Evolutionary conservation across 2,329 filamentous ascomycete genomes (phyloP).

Genomic region (Nemania sp.): DNA sequence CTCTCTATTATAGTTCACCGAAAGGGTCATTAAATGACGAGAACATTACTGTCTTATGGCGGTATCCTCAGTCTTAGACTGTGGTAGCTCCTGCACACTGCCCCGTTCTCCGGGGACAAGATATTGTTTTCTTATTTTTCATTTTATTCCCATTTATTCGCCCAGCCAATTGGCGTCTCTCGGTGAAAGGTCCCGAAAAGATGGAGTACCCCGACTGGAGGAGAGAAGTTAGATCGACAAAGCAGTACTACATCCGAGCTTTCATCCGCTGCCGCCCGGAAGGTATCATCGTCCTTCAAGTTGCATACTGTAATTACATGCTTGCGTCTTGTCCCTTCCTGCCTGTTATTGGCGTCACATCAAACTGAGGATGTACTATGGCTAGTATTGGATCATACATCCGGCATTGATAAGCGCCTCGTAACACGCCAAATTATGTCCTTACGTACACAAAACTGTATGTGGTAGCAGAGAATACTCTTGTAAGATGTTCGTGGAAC

Average conservation of each 20-base stretch:
- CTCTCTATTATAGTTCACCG: not conserved
- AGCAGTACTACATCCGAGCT: not conserved
- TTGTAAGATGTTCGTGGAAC: not conserved
- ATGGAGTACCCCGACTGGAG: slow-evolving; percentile 3
- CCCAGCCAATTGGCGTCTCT: not conserved
- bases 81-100: not conserved
- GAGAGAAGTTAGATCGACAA: slow-evolving; percentile 8
- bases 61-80: not conserved
- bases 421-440: not conserved
- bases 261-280: not conserved
- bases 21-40: not conserved
- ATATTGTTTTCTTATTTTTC: not conserved
- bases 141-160: not conserved
- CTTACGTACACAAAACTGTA: slow-evolving; percentile 1
- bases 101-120: not conserved
- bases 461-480: not conserved
- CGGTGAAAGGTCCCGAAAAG: not conserved
- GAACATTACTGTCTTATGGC: not conserved
- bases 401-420: not conserved
- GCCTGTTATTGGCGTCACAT: not conserved
- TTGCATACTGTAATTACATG: slow-evolving; percentile 6
- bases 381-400: not conserved
- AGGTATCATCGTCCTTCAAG: not conserved
- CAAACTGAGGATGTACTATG: not conserved
- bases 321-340: not conserved